Percentiles rank a stretch among this genome's conserved stretches.
These are phyloP conservation scores for Trebouxia sp. DNA, from an alignment of 139 green algal genomes.

Conservation along the genomic window DNA sequence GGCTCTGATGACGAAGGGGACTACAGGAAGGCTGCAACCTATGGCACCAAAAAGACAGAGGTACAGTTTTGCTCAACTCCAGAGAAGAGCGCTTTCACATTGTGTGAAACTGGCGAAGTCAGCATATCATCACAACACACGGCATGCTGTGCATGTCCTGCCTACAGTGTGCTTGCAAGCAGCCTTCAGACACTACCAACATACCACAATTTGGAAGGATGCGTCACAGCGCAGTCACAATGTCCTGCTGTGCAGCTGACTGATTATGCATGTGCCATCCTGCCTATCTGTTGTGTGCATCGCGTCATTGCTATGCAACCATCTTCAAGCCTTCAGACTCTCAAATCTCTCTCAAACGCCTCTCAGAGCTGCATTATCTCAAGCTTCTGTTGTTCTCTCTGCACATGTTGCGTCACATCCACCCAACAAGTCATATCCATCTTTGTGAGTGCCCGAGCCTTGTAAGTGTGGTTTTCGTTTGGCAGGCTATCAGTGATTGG, in stretches of 20 bases:
- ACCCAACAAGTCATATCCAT: neutral
- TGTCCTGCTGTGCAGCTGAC: no score
- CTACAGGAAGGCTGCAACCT: constrained; percentile 37
- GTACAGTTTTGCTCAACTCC: neutral
- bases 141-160: neutral
- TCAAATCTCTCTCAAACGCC: no score
- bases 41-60: constrained; percentile 74
- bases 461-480: no score
- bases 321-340: no score
- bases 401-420: neutral
- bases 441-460: no score
- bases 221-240: no score
- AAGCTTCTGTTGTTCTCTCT: no score
- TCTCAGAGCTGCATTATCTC: no score
- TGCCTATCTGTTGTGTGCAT: no score
- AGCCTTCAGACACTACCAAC: neutral
- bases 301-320: no score
- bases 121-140: neutral
- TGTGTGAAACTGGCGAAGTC: neutral
- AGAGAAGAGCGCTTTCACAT: neutral
- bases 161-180: neutral
- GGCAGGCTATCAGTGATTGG: constrained; percentile 84
- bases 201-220: no score
- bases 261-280: no score
- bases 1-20: constrained; percentile 46